phyloP scores from a whole-genome alignment of 2,329 filamentous ascomycete species.

The Cladosporium sp. region DNA sequence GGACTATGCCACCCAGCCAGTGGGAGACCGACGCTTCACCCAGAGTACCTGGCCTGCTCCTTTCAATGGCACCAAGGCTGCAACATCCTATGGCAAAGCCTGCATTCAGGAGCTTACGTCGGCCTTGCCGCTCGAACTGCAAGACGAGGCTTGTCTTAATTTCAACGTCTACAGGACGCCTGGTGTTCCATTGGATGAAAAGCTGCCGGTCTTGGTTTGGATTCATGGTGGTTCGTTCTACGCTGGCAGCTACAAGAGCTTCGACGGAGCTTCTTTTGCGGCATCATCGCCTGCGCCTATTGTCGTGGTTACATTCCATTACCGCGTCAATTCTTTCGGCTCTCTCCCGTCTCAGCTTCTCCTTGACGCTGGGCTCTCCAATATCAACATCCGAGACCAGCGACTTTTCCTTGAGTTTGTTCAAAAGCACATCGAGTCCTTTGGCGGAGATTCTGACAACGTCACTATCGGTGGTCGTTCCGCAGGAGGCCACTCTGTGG shows the following conservation, averaged over 20 bases:
- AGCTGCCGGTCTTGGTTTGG: conserved; percentile 59
- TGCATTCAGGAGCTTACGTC: conserved; percentile 35
- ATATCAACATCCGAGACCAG: conserved; percentile 26
- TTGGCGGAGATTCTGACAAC: conserved; percentile 74
- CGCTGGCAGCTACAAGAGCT: conserved; percentile 47
- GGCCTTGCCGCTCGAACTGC: neutral
- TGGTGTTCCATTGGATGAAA: conserved; percentile 33
- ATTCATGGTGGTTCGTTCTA: conserved; percentile 64
- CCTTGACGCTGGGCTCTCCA: conserved; percentile 38
- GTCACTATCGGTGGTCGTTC: conserved; percentile 79
- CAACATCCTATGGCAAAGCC: conserved; percentile 35
- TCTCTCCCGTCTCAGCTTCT: conserved; percentile 32
- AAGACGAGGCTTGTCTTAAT: conserved; percentile 58
- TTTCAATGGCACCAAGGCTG: conserved; percentile 17
- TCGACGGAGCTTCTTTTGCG: conserved; percentile 62
- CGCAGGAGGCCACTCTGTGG: conserved; percentile 57
- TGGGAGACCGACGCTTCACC: conserved; percentile 15
- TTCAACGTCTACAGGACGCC: conserved; percentile 57
- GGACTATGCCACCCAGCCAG: conserved; percentile 7
- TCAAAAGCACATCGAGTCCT: conserved; percentile 43
- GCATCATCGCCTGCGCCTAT: conserved; percentile 52
- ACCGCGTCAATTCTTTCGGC: conserved; percentile 50
- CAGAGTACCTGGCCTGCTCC: neutral
- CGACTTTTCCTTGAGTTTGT: conserved; percentile 39
- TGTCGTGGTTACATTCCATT: conserved; percentile 60